Evolutionary conservation across 2,329 filamentous ascomycete species (phyloP), one percentile per base, ranked within the genome.

Genomic region (Tolypocladium paradoxum): DNA sequence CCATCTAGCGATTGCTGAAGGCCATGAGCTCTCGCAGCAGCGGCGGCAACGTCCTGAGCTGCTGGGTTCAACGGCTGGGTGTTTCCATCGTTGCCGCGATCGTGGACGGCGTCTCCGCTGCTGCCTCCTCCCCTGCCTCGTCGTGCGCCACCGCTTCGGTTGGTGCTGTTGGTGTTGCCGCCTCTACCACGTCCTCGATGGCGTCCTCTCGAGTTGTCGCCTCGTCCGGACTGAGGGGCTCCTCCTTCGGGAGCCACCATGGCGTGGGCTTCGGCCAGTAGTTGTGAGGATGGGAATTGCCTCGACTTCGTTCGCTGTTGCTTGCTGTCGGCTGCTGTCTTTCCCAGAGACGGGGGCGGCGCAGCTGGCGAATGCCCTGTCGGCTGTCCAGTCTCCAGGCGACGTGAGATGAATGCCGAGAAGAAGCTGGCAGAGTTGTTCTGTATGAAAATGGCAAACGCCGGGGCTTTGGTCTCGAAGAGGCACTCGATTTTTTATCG

Each of bases 161-260:
- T 31, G 14, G 40, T 27, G 34, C 18, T 35, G 34, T 57, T 61
- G 59, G 45, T 52, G 38, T 24, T 53, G 64, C 71, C 68, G 38
- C 70, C 65, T 49, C 64, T 63, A 50, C 73, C 72, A 49, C 75
- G 69, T 49, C 72, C 73, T 57, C 74, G 70, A 51, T 72, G 70
- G 49, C 73, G 67, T 27, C 70, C 72, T 62, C 72, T 66, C 11
- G 60, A 52, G 31, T 64, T 59, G 35, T 65, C 66, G 43, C 69
- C 65, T 47, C 66, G 62, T 14, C 63, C 58, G 20, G 56, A 31
- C 49, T 48, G 52, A 34, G 54, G 20, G 12, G 53, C 64, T 59
- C 46, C 61, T 55, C 53, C 62, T 51, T 31, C 60, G 60, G 53
- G 52, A 54, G 54, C 45, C 12, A 36, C 45, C 58, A 58, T 58